These are phyloP conservation scores for Sporothrix phasma DNA, from an alignment of 2,329 filamentous ascomycete genomes.

Conservation along the genomic window DNA sequence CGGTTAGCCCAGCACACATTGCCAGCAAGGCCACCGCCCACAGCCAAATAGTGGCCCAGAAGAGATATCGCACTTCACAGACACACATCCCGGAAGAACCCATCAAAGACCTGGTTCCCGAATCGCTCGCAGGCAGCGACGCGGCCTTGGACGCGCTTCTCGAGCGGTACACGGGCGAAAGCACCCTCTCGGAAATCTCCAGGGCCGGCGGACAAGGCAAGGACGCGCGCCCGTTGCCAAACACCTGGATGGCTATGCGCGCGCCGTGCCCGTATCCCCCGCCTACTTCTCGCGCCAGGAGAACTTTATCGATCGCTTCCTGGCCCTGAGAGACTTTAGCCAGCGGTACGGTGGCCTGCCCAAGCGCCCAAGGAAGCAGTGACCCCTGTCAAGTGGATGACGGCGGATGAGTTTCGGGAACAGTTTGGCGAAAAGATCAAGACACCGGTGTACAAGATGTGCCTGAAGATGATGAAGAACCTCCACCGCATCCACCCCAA, in stretches of 20 bases:
- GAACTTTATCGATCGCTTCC: conserved; percentile 73
- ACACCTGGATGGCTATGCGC: conserved; percentile 40
- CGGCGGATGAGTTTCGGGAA: conserved; percentile 63
- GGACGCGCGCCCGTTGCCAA: not conserved
- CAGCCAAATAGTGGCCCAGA: not conserved
- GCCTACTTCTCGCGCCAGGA: conserved; percentile 92
- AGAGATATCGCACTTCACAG: not conserved
- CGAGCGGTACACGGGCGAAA: not conserved
- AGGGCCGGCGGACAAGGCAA: not conserved
- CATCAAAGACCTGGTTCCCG: not conserved
- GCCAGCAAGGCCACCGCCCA: not conserved
- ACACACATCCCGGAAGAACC: not conserved
- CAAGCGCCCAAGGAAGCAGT: conserved; percentile 51
- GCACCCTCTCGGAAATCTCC: not conserved
- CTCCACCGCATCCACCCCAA: conserved; percentile 78
- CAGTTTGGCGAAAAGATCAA: conserved; percentile 63
- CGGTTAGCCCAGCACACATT: conserved; percentile 4
- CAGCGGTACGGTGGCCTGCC: conserved; percentile 67
- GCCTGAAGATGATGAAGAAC: conserved; percentile 65
- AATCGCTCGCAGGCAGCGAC: not conserved
- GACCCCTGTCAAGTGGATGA: conserved; percentile 71
- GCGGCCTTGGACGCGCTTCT: not conserved
- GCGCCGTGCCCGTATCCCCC: conserved; percentile 71
- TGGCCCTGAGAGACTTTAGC: conserved; percentile 62
- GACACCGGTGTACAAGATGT: conserved; percentile 66